Base-by-base conservation (phyloP, 1,284 basidiomycete species). In the Marasmius tenuissimus region DNA sequence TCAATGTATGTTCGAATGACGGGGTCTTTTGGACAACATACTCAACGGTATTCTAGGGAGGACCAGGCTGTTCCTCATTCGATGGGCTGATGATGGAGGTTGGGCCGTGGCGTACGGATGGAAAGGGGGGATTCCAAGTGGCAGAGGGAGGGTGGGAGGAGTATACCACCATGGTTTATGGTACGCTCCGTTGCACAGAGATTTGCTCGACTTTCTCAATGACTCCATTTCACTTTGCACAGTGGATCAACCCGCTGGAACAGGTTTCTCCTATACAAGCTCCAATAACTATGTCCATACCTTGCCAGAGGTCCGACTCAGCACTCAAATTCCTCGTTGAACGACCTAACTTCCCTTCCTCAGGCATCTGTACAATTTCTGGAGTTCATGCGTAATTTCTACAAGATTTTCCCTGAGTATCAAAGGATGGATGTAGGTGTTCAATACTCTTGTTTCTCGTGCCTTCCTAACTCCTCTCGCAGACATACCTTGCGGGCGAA, bases 31-130 rank as follows among this genome's bases (percentile, higher is more conserved):
- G 5, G 57, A 14, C 16, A 27, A 22, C 34, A 56, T 35, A 39
- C 18, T 14, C 39, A 14, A 6, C 49, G 11, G 2, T 59, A 11
- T 7, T 64, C 4, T 67, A 94, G 92, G 96, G 94, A 48, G 97
- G 93, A 18, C 96, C 94, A 18, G 97, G 97, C 42, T 99, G 97
- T 74, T 97, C 95, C 0, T 96, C 93, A 2, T 98, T 99, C 72
- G 97, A 99, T 70, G 97, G 97, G 5, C 83, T 96, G 38, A 91
- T 99, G 88, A 97, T 99, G 96, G 97, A 99, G 71, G 83, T 97
- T 20, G 97, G 97, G 0, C 96, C 97, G 4, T 97, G 96, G 85
- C 82, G 90, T 60, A 81, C 90, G 67, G 91, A 94, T 75, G 89
- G 87, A 6, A 79, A 90, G n/a, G 91, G 91, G 27, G 88, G 91